A percentile compares a stretch with the other conserved stretches of the same genome.
phyloP scores from a whole-genome alignment of 768 basidiomycete species.

The Lepiota brunneoincarnata region DNA sequence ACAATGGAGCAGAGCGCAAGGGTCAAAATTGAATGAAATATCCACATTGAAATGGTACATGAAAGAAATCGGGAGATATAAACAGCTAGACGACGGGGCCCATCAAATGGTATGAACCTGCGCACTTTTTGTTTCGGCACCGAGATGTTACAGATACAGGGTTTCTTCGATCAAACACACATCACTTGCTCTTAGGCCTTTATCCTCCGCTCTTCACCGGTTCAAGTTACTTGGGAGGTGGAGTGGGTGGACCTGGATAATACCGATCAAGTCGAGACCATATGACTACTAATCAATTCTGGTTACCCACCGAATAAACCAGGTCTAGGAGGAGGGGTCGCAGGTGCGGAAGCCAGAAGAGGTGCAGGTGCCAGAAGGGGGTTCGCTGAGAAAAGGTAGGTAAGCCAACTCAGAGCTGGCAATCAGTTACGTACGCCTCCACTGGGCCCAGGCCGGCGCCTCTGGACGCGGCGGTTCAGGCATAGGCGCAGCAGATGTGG shows the following conservation, averaged over 20 bases:
- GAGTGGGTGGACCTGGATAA: constrained; percentile 27
- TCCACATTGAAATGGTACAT: too few species aligned
- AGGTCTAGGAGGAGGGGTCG: constrained; percentile 48
- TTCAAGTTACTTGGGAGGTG: constrained; percentile 26
- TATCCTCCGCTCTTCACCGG: not conserved
- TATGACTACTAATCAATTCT: not conserved
- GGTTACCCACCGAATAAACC: constrained; percentile 63
- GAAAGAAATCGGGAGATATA: not conserved
- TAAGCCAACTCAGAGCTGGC: not conserved
- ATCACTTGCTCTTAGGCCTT: not conserved
- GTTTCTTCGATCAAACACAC: constrained; percentile 2
- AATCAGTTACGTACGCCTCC: constrained; percentile 60
- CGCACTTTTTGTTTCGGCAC: not conserved
- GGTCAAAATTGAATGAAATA: too few species aligned
- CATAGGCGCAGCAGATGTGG: constrained; percentile 31
- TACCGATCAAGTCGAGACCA: not conserved
- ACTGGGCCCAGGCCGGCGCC: constrained; percentile 80
- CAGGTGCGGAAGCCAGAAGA: constrained; percentile 32
- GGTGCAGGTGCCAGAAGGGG: constrained; percentile 55
- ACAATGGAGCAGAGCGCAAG: too few species aligned
- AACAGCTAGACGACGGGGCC: not conserved
- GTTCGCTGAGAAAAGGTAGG: constrained; percentile 46
- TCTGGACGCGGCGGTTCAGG: constrained; percentile 48
- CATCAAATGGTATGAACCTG: not conserved
- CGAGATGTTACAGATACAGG: not conserved